Conservation (phyloP, 2,329 filamentous ascomycete species). For the Madurella mycetomatis region DNA sequence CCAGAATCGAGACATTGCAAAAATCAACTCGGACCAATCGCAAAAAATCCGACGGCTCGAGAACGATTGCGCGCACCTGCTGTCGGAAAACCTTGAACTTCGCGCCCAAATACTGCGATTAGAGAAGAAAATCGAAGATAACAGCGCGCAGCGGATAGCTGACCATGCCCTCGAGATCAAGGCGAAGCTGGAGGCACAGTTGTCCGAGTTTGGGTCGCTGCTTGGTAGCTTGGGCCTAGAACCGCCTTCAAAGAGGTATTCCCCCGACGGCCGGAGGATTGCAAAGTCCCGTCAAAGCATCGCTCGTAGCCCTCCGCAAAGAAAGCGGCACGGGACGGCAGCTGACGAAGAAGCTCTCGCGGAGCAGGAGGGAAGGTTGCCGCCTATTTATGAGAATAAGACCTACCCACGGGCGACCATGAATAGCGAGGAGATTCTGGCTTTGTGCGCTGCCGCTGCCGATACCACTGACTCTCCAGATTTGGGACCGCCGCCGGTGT, state of each 20-base stretch:
- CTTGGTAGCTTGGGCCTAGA: constrained; percentile 62
- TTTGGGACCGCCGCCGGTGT: constrained; percentile 59
- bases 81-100: constrained; percentile 75
- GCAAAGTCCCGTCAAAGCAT: constrained; percentile 31
- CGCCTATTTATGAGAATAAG: constrained; percentile 67
- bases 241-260: constrained; percentile 48
- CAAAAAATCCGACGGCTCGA: constrained; percentile 73
- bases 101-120: constrained; percentile 66
- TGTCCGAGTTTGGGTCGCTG: constrained; percentile 64
- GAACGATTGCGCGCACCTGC: constrained; percentile 66
- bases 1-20: constrained; percentile 79
- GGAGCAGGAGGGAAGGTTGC: constrained; percentile 51
- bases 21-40: constrained; percentile 72
- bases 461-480: constrained; percentile 61
- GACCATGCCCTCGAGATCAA: constrained; percentile 68
- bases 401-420: constrained; percentile 63
- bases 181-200: constrained; percentile 64
- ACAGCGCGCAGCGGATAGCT: constrained; percentile 54
- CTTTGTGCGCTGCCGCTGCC: constrained; percentile 46
- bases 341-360: constrained; percentile 50
- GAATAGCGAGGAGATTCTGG: constrained; percentile 58
- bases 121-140: constrained; percentile 62
- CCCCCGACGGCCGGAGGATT: constrained; percentile 39
- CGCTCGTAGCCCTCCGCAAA: constrained; percentile 47
- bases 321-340: constrained; percentile 49